phyloP scores from a whole-genome alignment of 2,329 filamentous ascomycete genomes.

The Monilinia fructicola region DNA sequence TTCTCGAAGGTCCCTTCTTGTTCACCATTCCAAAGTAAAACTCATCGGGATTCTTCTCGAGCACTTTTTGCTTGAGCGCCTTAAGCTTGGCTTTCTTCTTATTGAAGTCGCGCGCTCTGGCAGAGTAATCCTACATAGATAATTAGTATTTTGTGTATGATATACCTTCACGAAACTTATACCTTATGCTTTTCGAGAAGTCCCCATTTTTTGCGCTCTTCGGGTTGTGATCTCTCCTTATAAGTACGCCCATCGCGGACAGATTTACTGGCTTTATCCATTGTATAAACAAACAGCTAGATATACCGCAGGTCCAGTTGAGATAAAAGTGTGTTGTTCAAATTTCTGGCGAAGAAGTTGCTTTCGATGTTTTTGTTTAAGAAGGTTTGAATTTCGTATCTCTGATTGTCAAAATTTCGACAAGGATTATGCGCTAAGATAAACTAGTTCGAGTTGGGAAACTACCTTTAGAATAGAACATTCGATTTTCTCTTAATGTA shows the following conservation, averaged over 20 bases:
- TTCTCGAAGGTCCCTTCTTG: slow-evolving; percentile 55
- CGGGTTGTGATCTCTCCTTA: slow-evolving; percentile 83
- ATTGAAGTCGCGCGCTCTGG: slow-evolving; percentile 65
- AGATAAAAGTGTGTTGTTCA: slow-evolving; percentile 49
- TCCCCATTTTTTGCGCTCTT: slow-evolving; percentile 81
- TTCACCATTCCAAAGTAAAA: slow-evolving; percentile 72
- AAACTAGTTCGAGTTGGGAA: slow-evolving; percentile 20
- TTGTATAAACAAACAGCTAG: not conserved
- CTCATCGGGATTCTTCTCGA: slow-evolving; percentile 69
- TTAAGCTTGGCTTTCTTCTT: slow-evolving; percentile 63
- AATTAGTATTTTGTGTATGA: slow-evolving; percentile 15
- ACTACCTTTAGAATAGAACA: slow-evolving; percentile 20
- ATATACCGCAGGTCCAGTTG: slow-evolving; percentile 56
- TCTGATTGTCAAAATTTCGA: slow-evolving; percentile 16
- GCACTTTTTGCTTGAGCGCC: slow-evolving; percentile 58
- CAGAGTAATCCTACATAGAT: slow-evolving; percentile 58
- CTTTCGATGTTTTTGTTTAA: slow-evolving; percentile 7
- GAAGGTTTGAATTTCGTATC: not conserved
- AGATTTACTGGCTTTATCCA: slow-evolving; percentile 26
- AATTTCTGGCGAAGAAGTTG: not conserved
- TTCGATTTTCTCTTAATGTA: slow-evolving; percentile 19
- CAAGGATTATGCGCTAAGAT: slow-evolving; percentile 13
- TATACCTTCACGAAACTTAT: slow-evolving; percentile 26
- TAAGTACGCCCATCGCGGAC: slow-evolving; percentile 65
- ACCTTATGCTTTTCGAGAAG: slow-evolving; percentile 95